Evolutionary conservation across 106 monocot genomes (phyloP).

Genomic region (Dendrobium officinale): DNA sequence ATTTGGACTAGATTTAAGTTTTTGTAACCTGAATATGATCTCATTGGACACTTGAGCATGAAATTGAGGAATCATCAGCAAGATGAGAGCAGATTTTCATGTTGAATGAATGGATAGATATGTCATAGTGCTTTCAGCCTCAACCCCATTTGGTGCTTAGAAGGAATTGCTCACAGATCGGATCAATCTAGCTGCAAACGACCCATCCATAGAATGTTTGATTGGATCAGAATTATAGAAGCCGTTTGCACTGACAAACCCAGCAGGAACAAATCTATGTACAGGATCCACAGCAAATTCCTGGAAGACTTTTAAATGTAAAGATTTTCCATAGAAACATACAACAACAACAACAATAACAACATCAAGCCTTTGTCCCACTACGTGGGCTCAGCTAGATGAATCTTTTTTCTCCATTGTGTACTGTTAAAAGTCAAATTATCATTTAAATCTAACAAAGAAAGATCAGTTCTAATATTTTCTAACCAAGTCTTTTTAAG

Average conservation of each 20-base stretch:
- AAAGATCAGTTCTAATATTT: no score
- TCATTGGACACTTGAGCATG: not conserved
- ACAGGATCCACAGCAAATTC: slow-evolving; percentile 73
- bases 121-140: not conserved
- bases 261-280: slow-evolving; percentile 49
- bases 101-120: not conserved
- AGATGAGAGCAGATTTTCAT: not conserved
- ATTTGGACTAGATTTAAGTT: not conserved
- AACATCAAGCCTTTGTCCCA: no score
- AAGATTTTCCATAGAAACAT: not conserved
- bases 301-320: slow-evolving; percentile 25
- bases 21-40: not conserved
- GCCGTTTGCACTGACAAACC: slow-evolving; percentile 55
- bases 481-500: no score
- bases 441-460: no score
- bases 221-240: slow-evolving; percentile 75
- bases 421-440: no score
- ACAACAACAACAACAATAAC: no score
- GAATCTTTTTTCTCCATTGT: no score
- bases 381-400: no score
- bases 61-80: not conserved
- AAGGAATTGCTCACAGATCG: slow-evolving; percentile 13
- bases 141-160: not conserved
- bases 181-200: slow-evolving; percentile 90
- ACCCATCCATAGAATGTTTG: slow-evolving; percentile 80